Evolutionary conservation across 1,139 yeast species (phyloP).

Genomic region (Scheffersomyces quercinus): DNA sequence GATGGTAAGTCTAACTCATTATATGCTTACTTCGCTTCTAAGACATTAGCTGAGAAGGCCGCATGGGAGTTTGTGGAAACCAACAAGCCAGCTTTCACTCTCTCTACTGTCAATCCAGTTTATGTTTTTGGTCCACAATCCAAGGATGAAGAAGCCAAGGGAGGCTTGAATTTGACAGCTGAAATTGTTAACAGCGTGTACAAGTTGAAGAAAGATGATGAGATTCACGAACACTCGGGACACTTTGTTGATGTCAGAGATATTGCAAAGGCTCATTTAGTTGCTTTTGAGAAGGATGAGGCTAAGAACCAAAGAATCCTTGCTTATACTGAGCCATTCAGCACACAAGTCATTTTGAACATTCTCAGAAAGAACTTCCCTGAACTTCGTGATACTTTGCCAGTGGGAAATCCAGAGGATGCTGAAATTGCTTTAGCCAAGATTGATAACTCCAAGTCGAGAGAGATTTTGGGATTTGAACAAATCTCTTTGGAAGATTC

Average conservation of each 20-base stretch:
- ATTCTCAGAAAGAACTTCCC: conserved; percentile 25
- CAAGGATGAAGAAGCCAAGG: conserved; percentile 19
- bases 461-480: conserved; percentile 33
- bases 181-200: conserved; percentile 28
- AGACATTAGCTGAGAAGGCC: conserved; percentile 29
- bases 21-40: conserved; percentile 38
- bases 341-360: conserved; percentile 18
- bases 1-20: conserved; percentile 37
- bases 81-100: conserved; percentile 16
- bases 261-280: conserved; percentile 15
- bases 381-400: conserved; percentile 22
- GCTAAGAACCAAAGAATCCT: conserved; percentile 11
- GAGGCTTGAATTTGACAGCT: conserved; percentile 33
- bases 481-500: conserved; percentile 37
- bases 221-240: conserved; percentile 12
- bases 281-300: conserved; percentile 11
- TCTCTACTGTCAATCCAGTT: conserved; percentile 31
- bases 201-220: conserved; percentile 15
- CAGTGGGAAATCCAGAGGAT: conserved; percentile 29
- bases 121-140: conserved; percentile 47
- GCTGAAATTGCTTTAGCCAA: conserved; percentile 14
- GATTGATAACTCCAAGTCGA: conserved; percentile 25
- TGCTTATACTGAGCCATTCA: conserved; percentile 17
- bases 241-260: conserved; percentile 15
- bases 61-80: conserved; percentile 32